Conservation (phyloP, 139 green algal species). For the Zygnema cylindricum region DNA sequence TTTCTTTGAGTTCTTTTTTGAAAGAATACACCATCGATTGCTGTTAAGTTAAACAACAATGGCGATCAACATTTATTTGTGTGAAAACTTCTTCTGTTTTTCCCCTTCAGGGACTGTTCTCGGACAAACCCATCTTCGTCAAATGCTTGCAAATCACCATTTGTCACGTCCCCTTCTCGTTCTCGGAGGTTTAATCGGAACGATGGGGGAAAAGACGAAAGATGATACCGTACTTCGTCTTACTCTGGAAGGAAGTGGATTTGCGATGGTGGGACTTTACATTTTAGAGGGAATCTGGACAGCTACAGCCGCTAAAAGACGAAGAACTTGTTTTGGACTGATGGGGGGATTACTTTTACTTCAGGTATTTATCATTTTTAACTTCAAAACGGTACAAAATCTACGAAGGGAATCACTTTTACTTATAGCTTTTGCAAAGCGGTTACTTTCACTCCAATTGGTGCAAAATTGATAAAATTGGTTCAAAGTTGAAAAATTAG, state of each 20-base stretch:
- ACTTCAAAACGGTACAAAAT: not conserved
- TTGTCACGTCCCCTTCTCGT: constrained; percentile 28
- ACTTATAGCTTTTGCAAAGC: no score
- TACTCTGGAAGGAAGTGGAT: constrained; percentile 4
- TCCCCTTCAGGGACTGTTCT: constrained; percentile 23
- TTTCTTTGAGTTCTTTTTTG: no score
- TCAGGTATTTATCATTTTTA: constrained; percentile 16
- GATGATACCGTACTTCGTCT: constrained; percentile 16
- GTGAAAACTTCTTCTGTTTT: not conserved
- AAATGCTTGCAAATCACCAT: not conserved
- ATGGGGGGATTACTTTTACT: constrained; percentile 36
- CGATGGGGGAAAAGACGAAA: not conserved
- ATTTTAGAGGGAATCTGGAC: constrained; percentile 36
- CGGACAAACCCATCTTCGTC: constrained; percentile 8
- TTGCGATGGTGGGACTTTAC: constrained; percentile 14
- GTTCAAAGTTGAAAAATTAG: no score
- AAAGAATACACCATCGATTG: no score
- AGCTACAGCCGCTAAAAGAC: not conserved
- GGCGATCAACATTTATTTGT: no score
- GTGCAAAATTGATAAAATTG: no score
- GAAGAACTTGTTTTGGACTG: constrained; percentile 35
- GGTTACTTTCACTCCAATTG: no score
- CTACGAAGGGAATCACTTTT: not conserved
- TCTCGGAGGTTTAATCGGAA: constrained; percentile 19
- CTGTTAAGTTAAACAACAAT: no score